Evolutionary conservation across 2,329 filamentous ascomycete species (phyloP), one percentile per base, ranked within the genome.

Genomic region (Cladosporium sphaerospermum): DNA sequence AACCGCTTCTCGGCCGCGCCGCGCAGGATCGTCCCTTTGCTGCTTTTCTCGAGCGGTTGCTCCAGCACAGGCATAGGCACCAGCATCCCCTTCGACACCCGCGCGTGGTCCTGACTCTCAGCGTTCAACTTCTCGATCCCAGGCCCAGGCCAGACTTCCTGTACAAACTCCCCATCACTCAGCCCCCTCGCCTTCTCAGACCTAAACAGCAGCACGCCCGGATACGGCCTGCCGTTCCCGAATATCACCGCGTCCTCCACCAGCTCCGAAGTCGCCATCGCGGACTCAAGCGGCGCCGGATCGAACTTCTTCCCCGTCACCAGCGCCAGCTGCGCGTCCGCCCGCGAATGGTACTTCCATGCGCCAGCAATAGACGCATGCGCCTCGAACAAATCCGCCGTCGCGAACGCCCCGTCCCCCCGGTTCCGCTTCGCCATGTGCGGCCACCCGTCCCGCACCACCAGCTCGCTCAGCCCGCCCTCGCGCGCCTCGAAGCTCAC

Each of bases 281-380:
- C 73, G 2, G 74, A 77, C 63, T 87, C 84, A 3, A 86, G 64
- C 0, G 79, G 78, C 1, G 78, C 76, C 1, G 83, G 83, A 58
- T 86, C 82, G 55, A 86, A 85, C 59, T 86, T 87, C 70, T 86
- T 85, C 2, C 84, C 83, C 6, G 82, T 86, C 9, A 80, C 70
- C 3, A 87, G 72, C 0, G 79, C 80, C 34, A 86, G 74, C 49
- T 82, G 82, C 3, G 79, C 76, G 58, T 87, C 84, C 0, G 77
- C 75, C 37, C 84, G 72, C 1, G 78, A 81, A 50, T 83, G 75
- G 60, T 85, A 85, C 33, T 75, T 74, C 82, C 83, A 87, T 0
- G 81, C 79, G 51, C 78, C 69, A 0, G 67, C 53, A 7, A 80
- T 78, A 0, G 57, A 69, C 0, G 73, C 61, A 61, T 86, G 83